Evolutionary conservation across 768 basidiomycete genomes (phyloP), one percentile per base, ranked within the genome.

Genomic region (Cyclocybe aegerita): DNA sequence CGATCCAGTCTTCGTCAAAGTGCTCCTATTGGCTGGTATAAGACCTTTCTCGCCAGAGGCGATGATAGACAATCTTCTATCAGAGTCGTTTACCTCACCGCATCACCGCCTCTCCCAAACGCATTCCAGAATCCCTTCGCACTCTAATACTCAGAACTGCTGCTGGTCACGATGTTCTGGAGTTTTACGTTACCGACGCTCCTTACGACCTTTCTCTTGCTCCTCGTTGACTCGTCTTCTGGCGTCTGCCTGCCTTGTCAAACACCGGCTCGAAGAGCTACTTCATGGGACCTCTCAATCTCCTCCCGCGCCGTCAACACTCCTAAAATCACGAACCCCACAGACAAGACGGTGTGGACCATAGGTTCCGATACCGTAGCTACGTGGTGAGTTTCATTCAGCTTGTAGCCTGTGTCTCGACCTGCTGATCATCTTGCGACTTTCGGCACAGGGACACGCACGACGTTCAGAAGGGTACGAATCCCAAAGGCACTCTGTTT

Each of bases 281-380:
- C 49, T 36, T 37, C 50, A 33, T 56, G 52, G 56, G 52, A 60
- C 48, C 43, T 39, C 38, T 39, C 17, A 29, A n/a, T 56, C 17
- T 23, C 52, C 17, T 38, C 45, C 52, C 68, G 71, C 51, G 57
- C 55, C 32, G 69, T 77, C 43, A 76, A 71, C 62, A 69, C 60
- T 44, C 78, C 78, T 30, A 63, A 58, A 40, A 76, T 81, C 60
- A 71, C 64, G 35, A 62, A 58, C 17, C 80, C 80, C 1, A 58
- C 60, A 9, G 43, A 54, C 30, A 57, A 42, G 6, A 75, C 76
- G 5, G 61, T 65, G 9, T 82, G 79, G 80, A 63, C 48, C 8
- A 54, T 58, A 33, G 74, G 74, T 5, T 61, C 65, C 36, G 57
- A 52, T 29, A 73, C 66, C 29, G 61, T 56, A 33, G 74, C 78